These are phyloP conservation scores for Scleroderma bovista DNA, from an alignment of 768 basidiomycete species.

Conservation along the genomic window DNA sequence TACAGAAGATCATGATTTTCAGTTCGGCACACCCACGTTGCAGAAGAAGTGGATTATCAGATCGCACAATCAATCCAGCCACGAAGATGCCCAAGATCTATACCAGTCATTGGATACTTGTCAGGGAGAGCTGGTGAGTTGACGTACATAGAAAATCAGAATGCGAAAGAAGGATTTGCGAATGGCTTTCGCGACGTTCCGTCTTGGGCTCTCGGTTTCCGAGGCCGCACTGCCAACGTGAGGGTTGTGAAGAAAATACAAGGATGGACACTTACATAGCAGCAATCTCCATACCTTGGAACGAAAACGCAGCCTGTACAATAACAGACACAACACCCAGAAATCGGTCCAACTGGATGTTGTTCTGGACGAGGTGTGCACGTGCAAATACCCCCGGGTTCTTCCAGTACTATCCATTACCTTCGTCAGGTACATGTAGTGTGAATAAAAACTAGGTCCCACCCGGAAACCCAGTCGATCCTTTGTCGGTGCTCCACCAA, in stretches of 20 bases:
- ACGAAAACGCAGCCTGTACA: conserved; percentile 64
- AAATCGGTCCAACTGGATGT: conserved; percentile 35
- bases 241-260: conserved; percentile 8
- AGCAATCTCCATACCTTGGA: conserved; percentile 72
- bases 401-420: conserved; percentile 51
- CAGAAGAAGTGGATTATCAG: conserved; percentile 48
- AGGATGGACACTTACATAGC: conserved; percentile 46
- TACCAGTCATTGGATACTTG: background rate
- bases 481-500: conserved; percentile 71
- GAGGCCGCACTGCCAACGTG: conserved; percentile 53
- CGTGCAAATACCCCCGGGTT: conserved; percentile 50
- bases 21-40: conserved; percentile 21
- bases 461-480: conserved; percentile 66
- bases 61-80: conserved; percentile 73
- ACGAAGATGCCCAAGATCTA: conserved; percentile 63
- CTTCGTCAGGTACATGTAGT: conserved; percentile 12
- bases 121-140: background rate
- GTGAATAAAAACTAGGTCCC: conserved; percentile 18
- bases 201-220: conserved; percentile 72
- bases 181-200: conserved; percentile 75
- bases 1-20: conserved; percentile 17
- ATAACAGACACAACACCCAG: conserved; percentile 37
- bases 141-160: conserved; percentile 62
- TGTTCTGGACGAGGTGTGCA: conserved; percentile 24
- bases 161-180: conserved; percentile 77